A percentile compares a stretch with the other conserved stretches of the same genome.
These are phyloP conservation scores for Penicillium maclennaniae DNA, from an alignment of 495 filamentous ascomycete genomes.

Conservation along the genomic window DNA sequence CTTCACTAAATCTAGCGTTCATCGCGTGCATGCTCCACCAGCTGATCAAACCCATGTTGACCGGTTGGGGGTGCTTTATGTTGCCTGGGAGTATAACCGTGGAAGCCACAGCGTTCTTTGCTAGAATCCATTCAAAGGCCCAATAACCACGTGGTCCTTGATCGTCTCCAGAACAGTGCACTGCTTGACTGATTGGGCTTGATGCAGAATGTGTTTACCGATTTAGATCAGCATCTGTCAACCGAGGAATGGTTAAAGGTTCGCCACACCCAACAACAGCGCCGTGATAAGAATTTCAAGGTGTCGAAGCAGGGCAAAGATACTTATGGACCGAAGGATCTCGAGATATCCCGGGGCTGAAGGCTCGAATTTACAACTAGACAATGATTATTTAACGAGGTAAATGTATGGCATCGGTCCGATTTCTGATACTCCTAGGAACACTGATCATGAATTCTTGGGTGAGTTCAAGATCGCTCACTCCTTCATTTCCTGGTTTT, in stretches of 20 bases:
- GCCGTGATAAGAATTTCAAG: slow-evolving; percentile 38
- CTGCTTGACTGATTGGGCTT: slow-evolving; percentile 42
- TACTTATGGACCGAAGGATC: slow-evolving; percentile 36
- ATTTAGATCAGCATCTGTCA: slow-evolving; percentile 31
- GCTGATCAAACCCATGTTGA: slow-evolving; percentile 49
- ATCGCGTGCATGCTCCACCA: slow-evolving; percentile 50
- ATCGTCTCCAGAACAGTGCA: slow-evolving; percentile 41
- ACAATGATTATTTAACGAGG: not conserved
- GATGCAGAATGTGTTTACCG: slow-evolving; percentile 30
- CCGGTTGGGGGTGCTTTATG: slow-evolving; percentile 48
- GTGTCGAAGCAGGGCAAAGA: slow-evolving; percentile 36
- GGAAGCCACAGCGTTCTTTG: not conserved
- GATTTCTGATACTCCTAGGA: not conserved
- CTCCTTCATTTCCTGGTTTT: not conserved
- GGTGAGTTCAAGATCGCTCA: not conserved
- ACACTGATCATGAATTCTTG: too few species aligned
- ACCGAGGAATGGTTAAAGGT: slow-evolving; percentile 36
- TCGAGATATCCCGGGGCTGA: slow-evolving; percentile 47
- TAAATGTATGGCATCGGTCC: not conserved
- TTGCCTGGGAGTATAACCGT: slow-evolving; percentile 24
- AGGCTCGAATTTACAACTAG: slow-evolving; percentile 44
- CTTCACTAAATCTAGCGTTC: slow-evolving; percentile 49
- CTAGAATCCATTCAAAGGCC: slow-evolving; percentile 13
- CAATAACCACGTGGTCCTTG: slow-evolving; percentile 36
- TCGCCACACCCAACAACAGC: slow-evolving; percentile 40